Conservation (phyloP, 192 early-diverging fungal species). For the Coemansia sp. region DNA sequence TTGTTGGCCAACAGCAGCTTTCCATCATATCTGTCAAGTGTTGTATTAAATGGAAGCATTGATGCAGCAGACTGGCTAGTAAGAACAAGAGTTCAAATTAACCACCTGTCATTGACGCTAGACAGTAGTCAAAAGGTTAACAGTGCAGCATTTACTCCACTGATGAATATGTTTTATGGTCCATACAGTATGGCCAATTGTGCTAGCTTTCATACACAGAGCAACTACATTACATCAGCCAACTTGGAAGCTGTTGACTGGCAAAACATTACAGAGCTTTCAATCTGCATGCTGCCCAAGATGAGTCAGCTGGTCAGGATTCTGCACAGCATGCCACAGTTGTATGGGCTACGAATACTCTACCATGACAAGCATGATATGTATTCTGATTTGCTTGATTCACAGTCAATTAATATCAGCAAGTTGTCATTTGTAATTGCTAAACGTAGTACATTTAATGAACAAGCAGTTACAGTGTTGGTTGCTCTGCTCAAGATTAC, state of each 20-base stretch:
- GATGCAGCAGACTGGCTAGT: neutral
- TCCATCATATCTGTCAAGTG: neutral
- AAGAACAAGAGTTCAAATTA: neutral
- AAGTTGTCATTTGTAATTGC: neutral
- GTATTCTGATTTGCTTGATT: neutral
- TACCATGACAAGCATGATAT: too few relatives aligned
- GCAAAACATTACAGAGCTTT: too few relatives aligned
- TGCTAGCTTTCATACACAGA: neutral
- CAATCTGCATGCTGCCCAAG: too few relatives aligned
- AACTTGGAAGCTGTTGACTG: neutral
- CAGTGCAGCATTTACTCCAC: neutral
- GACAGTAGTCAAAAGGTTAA: neutral
- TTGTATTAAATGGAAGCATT: neutral
- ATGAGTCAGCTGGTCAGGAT: too few relatives aligned
- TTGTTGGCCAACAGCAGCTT: neutral
- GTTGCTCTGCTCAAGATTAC: neutral
- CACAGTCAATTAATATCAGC: neutral
- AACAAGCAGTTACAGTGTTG: neutral
- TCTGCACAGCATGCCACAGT: too few relatives aligned
- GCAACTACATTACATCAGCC: neutral
- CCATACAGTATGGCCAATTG: neutral
- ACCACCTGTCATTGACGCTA: neutral
- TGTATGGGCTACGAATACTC: too few relatives aligned
- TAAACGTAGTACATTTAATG: neutral
- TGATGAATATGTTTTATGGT: neutral